Base-by-base conservation (phyloP, 257 asterid genomes). In the Fraxinus cuspidata region DNA sequence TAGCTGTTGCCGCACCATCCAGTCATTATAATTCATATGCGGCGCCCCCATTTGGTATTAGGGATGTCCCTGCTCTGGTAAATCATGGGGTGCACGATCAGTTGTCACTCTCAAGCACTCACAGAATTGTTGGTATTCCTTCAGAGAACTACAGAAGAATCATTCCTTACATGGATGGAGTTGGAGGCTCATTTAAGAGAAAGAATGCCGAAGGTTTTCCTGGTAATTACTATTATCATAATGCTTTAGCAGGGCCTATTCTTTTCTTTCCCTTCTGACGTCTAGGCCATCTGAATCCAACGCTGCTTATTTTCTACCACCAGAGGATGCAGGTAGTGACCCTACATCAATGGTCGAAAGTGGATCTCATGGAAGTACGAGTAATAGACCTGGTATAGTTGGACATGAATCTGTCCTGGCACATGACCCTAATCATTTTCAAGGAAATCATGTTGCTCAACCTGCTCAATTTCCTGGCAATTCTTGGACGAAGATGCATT, bases 401-500 rank as follows among this genome's bases (percentile, higher is more conserved):
- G 89, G 87, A 73, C 82, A 76, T 27, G 92, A 87, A 40, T 77
- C 93, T 75, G 80, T 72, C 13, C 29, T 82, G 82, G 81, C 85
- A 5, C 94, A 77, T 60, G 84, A 82, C 53, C 1, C 83, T 28
- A 80, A 85, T 82, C 84, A 82, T 74, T 75, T 81, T 72, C 96
- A 83, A 78, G 96, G 93, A 78, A 91, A 76, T 76, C 89, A 84
- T 84, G 86, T 79, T 49, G 86, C 83, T 65, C 92, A 83, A 16
- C 85, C 90, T 12, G 84, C 85, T 81, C 97, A 80, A 67, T 74
- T 86, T 70, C 92, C 91, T 18, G 88, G 90, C 29, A 77, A 85
- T 81, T 89, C 91, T 75, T 89, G 95, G 95, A 64, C 89, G 83
- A 92, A 85, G 77, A 64, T 86, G 85, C 90, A 84, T 67, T 82